These are phyloP conservation scores for Aspergillus glaucus DNA, from an alignment of 2,329 filamentous ascomycete genomes.

Conservation along the genomic window DNA sequence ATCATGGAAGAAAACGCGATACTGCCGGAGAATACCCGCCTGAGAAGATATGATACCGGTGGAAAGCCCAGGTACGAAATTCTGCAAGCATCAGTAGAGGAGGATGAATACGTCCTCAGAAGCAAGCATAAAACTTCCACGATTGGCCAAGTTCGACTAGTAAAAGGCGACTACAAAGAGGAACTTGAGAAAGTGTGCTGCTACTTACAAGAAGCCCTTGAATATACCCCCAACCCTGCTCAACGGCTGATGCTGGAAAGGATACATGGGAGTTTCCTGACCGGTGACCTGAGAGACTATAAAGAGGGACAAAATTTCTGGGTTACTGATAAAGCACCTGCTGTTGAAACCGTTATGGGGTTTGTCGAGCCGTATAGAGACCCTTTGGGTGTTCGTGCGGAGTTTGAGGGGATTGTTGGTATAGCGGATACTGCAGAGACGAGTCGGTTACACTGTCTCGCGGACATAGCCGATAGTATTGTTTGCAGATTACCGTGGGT, in stretches of 20 bases:
- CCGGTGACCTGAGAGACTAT: conserved; percentile 46
- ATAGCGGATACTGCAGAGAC: conserved; percentile 20
- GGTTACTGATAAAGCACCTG: conserved; percentile 48
- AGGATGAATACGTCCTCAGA: background rate
- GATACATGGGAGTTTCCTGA: conserved; percentile 32
- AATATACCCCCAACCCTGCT: background rate
- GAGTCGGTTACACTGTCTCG: conserved; percentile 9
- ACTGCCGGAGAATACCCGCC: conserved; percentile 42
- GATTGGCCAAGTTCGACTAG: background rate
- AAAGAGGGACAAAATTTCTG: conserved; percentile 47
- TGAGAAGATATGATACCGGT: conserved; percentile 28
- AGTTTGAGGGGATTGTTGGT: conserved; percentile 47
- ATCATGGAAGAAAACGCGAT: conserved; percentile 43
- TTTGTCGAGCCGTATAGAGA: conserved; percentile 53
- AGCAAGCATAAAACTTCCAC: too few relatives aligned
- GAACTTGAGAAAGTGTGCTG: conserved; percentile 4
- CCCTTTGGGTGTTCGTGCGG: conserved; percentile 48
- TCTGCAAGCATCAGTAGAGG: conserved; percentile 8
- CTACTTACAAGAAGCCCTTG: conserved; percentile 2
- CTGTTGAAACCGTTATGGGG: conserved; percentile 49
- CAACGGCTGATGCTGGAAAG: conserved; percentile 4
- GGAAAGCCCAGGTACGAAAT: conserved; percentile 39
- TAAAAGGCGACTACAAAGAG: conserved; percentile 8
- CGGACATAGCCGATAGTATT: conserved; percentile 5
- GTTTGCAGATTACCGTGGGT: conserved; percentile 24